phyloP scores from a whole-genome alignment of 305 asterid genomes.

The Solanum hybrid region DNA sequence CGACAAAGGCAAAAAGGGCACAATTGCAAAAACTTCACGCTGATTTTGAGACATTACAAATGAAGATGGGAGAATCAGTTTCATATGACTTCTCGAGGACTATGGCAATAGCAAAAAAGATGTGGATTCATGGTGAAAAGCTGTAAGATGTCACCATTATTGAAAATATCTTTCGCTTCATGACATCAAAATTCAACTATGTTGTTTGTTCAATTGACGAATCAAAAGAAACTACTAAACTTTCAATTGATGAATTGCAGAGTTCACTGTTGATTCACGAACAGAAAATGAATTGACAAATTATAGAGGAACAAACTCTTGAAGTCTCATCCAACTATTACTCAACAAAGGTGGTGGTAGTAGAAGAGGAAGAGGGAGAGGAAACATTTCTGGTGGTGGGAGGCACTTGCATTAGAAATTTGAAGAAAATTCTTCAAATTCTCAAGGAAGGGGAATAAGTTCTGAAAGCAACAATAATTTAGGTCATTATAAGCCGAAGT shows the following conservation, averaged over 20 bases:
- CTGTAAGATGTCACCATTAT: neutral
- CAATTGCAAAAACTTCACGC: neutral
- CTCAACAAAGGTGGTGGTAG: neutral
- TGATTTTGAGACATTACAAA: neutral
- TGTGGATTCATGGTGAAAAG: slow-evolving; percentile 3
- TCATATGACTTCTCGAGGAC: slow-evolving; percentile 3
- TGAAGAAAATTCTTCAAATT: neutral
- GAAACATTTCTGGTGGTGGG: neutral
- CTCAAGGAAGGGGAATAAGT: neutral
- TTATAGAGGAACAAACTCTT: neutral
- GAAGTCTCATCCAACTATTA: neutral
- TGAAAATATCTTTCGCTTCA: neutral
- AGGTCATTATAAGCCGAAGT: neutral
- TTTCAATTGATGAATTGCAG: neutral
- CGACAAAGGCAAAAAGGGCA: neutral
- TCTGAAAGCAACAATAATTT: neutral
- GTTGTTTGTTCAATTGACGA: neutral
- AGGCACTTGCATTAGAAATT: neutral
- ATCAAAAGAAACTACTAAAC: neutral
- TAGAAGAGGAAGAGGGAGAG: neutral
- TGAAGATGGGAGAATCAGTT: no score
- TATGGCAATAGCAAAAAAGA: slow-evolving; percentile 6
- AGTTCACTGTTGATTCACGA: neutral
- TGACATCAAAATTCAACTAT: neutral
- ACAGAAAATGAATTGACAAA: neutral